phyloP scores from a whole-genome alignment of 2,329 filamentous ascomycete species.

The Ascochyta pisi region DNA sequence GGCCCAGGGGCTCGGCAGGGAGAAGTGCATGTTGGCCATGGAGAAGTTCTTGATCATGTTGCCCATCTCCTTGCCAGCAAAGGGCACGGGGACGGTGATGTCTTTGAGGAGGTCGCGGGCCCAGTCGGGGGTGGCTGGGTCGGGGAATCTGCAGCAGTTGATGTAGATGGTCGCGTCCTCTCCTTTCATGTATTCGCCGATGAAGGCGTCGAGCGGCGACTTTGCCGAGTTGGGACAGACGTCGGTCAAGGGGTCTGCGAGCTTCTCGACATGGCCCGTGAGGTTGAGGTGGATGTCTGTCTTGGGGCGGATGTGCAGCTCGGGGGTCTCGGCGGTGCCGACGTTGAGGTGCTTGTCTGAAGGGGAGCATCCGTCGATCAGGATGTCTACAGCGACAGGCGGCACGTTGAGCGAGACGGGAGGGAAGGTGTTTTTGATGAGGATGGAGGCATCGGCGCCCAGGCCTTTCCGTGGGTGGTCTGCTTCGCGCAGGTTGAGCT shows the following conservation, averaged over 20 bases:
- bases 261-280: constrained; percentile 72
- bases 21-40: constrained; percentile 83
- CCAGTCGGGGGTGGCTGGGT: constrained; percentile 78
- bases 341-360: constrained; percentile 78
- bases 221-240: constrained; percentile 77
- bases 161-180: constrained; percentile 81
- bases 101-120: constrained; percentile 79
- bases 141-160: constrained; percentile 74
- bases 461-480: constrained; percentile 67
- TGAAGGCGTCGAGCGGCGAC: constrained; percentile 83
- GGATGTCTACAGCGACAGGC: constrained; percentile 79
- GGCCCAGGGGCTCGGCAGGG: constrained; percentile 79
- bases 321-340: constrained; percentile 74
- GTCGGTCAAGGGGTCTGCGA: constrained; percentile 75
- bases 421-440: constrained; percentile 77
- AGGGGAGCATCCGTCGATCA: constrained; percentile 80
- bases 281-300: constrained; percentile 72
- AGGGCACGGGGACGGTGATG: constrained; percentile 82
- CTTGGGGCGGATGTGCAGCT: constrained; percentile 71
- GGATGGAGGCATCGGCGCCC: constrained; percentile 78
- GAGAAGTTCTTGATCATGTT: constrained; percentile 88
- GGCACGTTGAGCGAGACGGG: constrained; percentile 80
- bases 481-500: constrained; percentile 79
- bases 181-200: constrained; percentile 83
- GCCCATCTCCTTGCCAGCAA: constrained; percentile 82